phyloP scores from a whole-genome alignment of 148 eudicot species.

The Arbutus unedo region DNA sequence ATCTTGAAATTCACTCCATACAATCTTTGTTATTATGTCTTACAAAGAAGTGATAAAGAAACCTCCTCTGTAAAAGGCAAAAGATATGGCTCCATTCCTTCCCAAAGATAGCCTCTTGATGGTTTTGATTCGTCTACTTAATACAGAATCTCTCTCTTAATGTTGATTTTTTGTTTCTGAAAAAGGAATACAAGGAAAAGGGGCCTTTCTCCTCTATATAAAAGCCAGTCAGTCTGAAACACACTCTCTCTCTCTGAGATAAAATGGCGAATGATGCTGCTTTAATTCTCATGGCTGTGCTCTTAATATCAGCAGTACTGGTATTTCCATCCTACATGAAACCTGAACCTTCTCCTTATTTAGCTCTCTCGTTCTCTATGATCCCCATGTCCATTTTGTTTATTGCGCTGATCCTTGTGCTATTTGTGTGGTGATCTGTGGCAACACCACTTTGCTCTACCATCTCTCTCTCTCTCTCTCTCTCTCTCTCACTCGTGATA shows the following conservation, averaged over 20 bases:
- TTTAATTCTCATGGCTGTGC: conserved; percentile 22
- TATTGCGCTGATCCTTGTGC: conserved; percentile 9
- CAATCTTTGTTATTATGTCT: neutral
- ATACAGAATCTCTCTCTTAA: neutral
- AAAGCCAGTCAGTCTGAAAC: neutral
- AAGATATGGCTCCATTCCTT: neutral
- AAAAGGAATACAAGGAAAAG: too few relatives aligned
- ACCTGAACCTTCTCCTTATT: conserved; percentile 21
- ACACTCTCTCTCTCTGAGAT: neutral
- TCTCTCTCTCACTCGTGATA: neutral
- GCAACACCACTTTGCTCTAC: neutral
- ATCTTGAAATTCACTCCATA: neutral
- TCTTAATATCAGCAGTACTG: conserved; percentile 16
- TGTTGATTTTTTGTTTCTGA: neutral
- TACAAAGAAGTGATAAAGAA: neutral
- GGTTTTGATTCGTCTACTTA: neutral
- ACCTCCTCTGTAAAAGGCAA: neutral
- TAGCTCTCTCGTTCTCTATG: conserved; percentile 20
- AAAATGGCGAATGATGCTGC: neutral
- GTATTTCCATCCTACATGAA: conserved; percentile 32
- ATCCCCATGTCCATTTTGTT: conserved; percentile 22
- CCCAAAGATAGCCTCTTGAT: neutral
- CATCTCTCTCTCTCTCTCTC: conserved; percentile 3
- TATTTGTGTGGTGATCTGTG: conserved; percentile 23
- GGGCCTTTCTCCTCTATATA: neutral